These are phyloP conservation scores for Cryptococcus jaspeensis DNA, from an alignment of 1,284 basidiomycete genomes.

Conservation along the genomic window DNA sequence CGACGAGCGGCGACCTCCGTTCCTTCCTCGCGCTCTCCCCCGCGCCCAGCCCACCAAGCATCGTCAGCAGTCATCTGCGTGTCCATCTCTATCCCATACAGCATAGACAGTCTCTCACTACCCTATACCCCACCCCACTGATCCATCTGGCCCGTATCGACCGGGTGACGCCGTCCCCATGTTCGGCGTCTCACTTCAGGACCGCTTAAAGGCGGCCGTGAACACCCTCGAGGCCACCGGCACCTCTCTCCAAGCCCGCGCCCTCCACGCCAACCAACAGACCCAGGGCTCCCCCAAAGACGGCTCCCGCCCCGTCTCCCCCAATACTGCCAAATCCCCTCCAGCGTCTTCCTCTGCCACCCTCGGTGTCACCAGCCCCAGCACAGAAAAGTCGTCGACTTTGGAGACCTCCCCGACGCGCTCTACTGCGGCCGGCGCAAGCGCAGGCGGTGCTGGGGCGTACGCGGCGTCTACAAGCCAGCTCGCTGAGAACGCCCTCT, in stretches of 20 bases:
- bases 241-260: constrained; percentile 35
- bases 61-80: no score
- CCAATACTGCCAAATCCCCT: constrained; percentile 1
- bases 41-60: no score
- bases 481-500: constrained; percentile 41
- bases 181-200: constrained; percentile 38
- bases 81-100: no score
- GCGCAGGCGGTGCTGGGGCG: neutral
- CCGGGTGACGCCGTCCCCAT: constrained; percentile 9
- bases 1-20: no score
- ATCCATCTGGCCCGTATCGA: neutral
- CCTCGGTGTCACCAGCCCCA: neutral
- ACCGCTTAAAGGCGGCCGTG: constrained; percentile 46
- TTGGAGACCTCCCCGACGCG: constrained; percentile 7
- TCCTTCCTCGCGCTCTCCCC: no score
- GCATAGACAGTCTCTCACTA: no score
- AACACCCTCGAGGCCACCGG: constrained; percentile 34
- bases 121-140: neutral
- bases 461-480: constrained; percentile 17
- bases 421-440: neutral
- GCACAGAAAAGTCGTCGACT: neutral
- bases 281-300: neutral
- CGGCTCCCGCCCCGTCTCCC: neutral
- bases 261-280: constrained; percentile 24
- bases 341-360: neutral